These are phyloP conservation scores for Amylocystis lapponica DNA, from an alignment of 768 basidiomycete genomes.

Conservation along the genomic window DNA sequence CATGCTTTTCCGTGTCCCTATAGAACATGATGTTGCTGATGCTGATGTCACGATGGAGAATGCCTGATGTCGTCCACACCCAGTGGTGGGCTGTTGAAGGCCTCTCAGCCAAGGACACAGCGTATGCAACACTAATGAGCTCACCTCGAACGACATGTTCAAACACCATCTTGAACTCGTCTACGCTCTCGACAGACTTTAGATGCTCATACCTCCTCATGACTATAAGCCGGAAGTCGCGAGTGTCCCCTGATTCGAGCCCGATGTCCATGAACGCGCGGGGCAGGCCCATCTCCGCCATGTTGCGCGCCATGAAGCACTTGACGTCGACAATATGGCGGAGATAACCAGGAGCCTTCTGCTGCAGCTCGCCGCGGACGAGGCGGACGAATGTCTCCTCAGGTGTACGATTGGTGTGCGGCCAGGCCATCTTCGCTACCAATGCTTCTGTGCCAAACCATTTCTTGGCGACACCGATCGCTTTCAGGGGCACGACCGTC, in stretches of 20 bases:
- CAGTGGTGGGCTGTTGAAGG: constrained; percentile 2
- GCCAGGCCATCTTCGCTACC: constrained; percentile 10
- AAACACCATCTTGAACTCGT: constrained; percentile 24
- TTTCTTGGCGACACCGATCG: not conserved
- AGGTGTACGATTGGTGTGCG: not conserved
- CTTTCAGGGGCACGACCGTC: not conserved
- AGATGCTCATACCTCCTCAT: constrained; percentile 18
- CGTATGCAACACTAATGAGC: not conserved
- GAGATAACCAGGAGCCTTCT: not conserved
- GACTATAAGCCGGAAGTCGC: constrained; percentile 16
- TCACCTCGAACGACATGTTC: constrained; percentile 28
- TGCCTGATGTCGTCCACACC: not conserved
- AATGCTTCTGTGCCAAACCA: not conserved
- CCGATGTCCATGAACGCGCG: constrained; percentile 1
- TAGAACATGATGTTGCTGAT: constrained; percentile 5
- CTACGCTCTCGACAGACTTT: constrained; percentile 15
- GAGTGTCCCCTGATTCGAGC: constrained; percentile 1
- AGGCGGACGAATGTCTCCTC: not conserved
- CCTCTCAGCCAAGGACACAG: not conserved
- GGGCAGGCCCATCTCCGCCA: constrained; percentile 10
- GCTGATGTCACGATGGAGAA: constrained; percentile 6
- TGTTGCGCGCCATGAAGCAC: not conserved
- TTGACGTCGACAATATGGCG: constrained; percentile 5
- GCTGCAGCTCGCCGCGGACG: not conserved
- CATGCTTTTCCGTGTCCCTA: not conserved